Evolutionary conservation across 805 yeast species (phyloP).

Genomic region (Ogataea salicorniae): DNA sequence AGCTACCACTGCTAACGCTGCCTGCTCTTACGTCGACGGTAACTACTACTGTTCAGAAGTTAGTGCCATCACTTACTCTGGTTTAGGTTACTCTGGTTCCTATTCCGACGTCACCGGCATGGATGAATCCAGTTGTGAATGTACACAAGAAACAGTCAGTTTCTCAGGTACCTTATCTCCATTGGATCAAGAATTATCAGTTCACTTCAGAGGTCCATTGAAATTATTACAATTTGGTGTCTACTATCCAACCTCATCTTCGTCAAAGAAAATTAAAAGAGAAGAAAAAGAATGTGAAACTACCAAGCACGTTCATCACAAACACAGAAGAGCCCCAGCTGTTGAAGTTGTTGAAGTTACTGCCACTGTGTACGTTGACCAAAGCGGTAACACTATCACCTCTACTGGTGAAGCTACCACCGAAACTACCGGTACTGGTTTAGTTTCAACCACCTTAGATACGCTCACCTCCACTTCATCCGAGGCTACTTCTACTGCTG

Average conservation of each 20-base stretch:
- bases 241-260: slow-evolving; percentile 58
- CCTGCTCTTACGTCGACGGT: slow-evolving; percentile 46
- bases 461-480: slow-evolving; percentile 2
- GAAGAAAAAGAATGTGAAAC: slow-evolving; percentile 42
- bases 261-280: slow-evolving; percentile 30
- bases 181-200: slow-evolving; percentile 78
- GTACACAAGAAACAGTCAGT: slow-evolving; percentile 51
- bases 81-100: slow-evolving; percentile 81
- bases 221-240: slow-evolving; percentile 82
- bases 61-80: slow-evolving; percentile 45
- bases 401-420: slow-evolving; percentile 22
- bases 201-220: slow-evolving; percentile 89
- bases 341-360: slow-evolving; percentile 69
- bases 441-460: slow-evolving; percentile 17
- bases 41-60: slow-evolving; percentile 81
- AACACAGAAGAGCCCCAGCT: slow-evolving; percentile 57
- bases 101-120: slow-evolving; percentile 69
- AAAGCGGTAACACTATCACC: slow-evolving; percentile 40
- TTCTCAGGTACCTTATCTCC: slow-evolving; percentile 77
- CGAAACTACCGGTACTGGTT: slow-evolving; percentile 16
- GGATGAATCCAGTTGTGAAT: slow-evolving; percentile 55
- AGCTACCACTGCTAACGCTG: slow-evolving; percentile 18
- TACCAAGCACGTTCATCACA: slow-evolving; percentile 41
- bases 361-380: slow-evolving; percentile 68
- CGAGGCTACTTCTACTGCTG: slow-evolving; percentile 19